Evolutionary conservation across 2,329 filamentous ascomycete genomes (phyloP).

Genomic region (Ascochyta fabae): DNA sequence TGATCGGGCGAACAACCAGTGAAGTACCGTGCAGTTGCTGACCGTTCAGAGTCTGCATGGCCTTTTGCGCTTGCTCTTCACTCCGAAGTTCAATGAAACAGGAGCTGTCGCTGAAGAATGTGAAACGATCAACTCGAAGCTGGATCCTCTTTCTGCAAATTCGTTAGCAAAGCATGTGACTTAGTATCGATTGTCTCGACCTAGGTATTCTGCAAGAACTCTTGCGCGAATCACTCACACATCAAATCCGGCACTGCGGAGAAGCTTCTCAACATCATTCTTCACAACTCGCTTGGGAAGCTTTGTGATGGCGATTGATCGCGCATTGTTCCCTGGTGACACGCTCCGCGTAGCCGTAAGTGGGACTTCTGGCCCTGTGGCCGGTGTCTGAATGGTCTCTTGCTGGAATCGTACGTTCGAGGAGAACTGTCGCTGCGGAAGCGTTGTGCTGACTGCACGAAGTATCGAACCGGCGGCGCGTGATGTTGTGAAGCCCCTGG

Average conservation of each 20-base stretch:
- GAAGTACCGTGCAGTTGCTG: neutral
- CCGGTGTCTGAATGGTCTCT: conserved; percentile 12
- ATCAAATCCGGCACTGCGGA: conserved; percentile 23
- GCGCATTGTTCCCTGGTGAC: conserved; percentile 2
- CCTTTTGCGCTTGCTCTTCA: conserved; percentile 25
- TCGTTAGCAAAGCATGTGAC: conserved; percentile 8
- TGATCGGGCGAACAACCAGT: conserved; percentile 1
- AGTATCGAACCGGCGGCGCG: conserved; percentile 21
- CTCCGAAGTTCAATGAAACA: conserved; percentile 27
- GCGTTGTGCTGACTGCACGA: conserved; percentile 13
- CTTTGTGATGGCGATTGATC: conserved; percentile 19
- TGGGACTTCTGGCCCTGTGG: conserved; percentile 11
- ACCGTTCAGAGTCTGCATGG: conserved; percentile 14
- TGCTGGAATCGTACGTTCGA: conserved; percentile 15
- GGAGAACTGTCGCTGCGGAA: conserved; percentile 20
- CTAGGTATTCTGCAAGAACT: neutral
- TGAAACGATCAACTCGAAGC: conserved; percentile 30
- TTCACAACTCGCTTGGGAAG: conserved; percentile 17
- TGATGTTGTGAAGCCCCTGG: conserved; percentile 18
- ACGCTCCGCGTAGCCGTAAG: conserved; percentile 4
- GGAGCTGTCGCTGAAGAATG: conserved; percentile 16
- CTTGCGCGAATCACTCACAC: conserved; percentile 23
- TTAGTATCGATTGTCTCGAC: neutral
- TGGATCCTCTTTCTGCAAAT: conserved; percentile 24
- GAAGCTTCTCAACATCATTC: conserved; percentile 20